These are phyloP conservation scores for Chalaropsis thielavioides DNA, from an alignment of 2,329 filamentous ascomycete species.

Conservation along the genomic window DNA sequence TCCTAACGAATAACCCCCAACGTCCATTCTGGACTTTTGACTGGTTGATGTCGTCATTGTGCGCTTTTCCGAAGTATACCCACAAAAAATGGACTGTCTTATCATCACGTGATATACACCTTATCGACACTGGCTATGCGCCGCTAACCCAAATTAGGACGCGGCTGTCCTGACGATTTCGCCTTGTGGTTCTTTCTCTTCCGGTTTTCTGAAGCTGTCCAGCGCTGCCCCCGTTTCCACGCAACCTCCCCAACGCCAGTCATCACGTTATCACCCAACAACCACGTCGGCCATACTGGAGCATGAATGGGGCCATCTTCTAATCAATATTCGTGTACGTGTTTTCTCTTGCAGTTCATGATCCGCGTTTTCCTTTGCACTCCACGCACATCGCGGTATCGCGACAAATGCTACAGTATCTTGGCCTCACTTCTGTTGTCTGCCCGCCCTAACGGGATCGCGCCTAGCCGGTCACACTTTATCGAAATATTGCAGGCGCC, in stretches of 20 bases:
- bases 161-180: slow-evolving; percentile 16
- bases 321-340: slow-evolving; percentile 2
- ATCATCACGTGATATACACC: slow-evolving; percentile 14
- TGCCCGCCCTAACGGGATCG: neutral
- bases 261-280: neutral
- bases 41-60: slow-evolving; percentile 15
- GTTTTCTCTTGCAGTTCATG: neutral
- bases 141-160: slow-evolving; percentile 15
- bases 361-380: neutral
- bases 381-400: neutral
- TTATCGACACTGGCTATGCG: slow-evolving; percentile 16
- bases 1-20: neutral
- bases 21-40: neutral
- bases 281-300: neutral
- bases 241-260: neutral
- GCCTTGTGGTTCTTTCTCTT: slow-evolving; percentile 14
- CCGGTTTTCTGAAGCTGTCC: slow-evolving; percentile 5
- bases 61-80: slow-evolving; percentile 10
- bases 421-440: neutral
- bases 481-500: neutral
- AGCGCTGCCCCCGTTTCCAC: slow-evolving; percentile 4
- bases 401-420: neutral
- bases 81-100: slow-evolving; percentile 1
- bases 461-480: neutral
- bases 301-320: neutral